These are phyloP conservation scores for Deakozyma indianensis DNA, from an alignment of 805 yeast species.

Conservation along the genomic window DNA sequence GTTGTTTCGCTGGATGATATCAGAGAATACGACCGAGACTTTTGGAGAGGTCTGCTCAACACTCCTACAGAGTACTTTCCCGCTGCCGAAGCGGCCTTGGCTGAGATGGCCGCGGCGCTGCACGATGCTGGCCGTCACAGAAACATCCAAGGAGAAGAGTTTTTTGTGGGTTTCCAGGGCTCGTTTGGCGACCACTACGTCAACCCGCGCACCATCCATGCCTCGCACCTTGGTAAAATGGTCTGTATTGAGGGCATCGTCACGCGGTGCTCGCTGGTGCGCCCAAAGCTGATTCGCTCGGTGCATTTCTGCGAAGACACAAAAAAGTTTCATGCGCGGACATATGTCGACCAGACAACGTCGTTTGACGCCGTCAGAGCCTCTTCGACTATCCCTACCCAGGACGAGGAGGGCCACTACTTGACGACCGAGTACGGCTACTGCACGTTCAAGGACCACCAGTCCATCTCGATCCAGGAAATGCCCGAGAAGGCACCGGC, in stretches of 20 bases:
- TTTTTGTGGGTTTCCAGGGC: slow-evolving; percentile 72
- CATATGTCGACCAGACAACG: slow-evolving; percentile 85
- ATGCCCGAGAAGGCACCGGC: slow-evolving; percentile 98
- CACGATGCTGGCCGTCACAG: slow-evolving; percentile 44
- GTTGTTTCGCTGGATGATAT: slow-evolving; percentile 73
- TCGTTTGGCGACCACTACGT: slow-evolving; percentile 81
- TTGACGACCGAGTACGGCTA: slow-evolving; percentile 84
- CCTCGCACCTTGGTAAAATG: slow-evolving; percentile 64
- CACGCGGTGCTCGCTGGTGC: slow-evolving; percentile 79
- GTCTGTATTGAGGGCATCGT: slow-evolving; percentile 91
- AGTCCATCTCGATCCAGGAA: slow-evolving; percentile 84
- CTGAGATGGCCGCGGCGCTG: slow-evolving; percentile 63
- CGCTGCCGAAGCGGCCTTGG: slow-evolving; percentile 74
- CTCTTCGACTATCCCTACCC: slow-evolving; percentile 81
- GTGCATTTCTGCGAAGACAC: slow-evolving; percentile 86
- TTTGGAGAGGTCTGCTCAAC: slow-evolving; percentile 64
- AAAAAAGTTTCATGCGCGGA: slow-evolving; percentile 75
- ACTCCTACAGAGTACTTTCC: slow-evolving; percentile 79
- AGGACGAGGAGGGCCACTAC: slow-evolving; percentile 83
- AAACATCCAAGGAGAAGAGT: slow-evolving; percentile 47
- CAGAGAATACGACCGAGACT: slow-evolving; percentile 63
- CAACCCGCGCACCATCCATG: slow-evolving; percentile 75
- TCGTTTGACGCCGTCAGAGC: slow-evolving; percentile 74
- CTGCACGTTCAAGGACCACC: slow-evolving; percentile 87
- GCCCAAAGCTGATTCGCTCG: slow-evolving; percentile 83